These are phyloP conservation scores for Penicillium sp. DNA, from an alignment of 2,329 filamentous ascomycete species.

Conservation along the genomic window DNA sequence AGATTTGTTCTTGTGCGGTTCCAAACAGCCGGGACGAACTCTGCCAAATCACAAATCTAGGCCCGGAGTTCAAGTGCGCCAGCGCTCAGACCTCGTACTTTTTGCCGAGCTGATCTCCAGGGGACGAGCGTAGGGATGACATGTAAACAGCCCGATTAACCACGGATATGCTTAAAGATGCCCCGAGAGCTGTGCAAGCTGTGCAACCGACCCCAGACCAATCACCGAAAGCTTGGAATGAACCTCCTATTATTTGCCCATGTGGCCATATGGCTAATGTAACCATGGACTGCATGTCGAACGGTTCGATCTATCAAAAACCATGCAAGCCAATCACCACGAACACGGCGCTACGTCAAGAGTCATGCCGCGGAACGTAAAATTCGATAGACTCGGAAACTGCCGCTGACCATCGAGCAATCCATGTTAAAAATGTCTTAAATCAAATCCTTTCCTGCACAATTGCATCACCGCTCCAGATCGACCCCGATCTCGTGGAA, in stretches of 20 bases:
- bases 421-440: slow-evolving; percentile 7
- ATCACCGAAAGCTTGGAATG: background rate
- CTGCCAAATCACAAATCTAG: background rate
- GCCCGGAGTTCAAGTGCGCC: background rate
- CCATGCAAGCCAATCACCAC: slow-evolving; percentile 6
- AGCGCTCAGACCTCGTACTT: slow-evolving; percentile 2
- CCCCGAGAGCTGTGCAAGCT: background rate
- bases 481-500: slow-evolving; percentile 17
- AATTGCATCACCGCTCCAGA: slow-evolving; percentile 17
- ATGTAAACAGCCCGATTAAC: background rate
- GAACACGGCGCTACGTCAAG: background rate
- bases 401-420: slow-evolving; percentile 14
- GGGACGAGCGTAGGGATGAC: background rate
- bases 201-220: background rate
- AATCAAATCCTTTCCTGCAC: slow-evolving; percentile 9
- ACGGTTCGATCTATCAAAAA: slow-evolving; percentile 14
- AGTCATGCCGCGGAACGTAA: slow-evolving; percentile 7
- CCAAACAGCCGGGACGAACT: background rate
- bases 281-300: background rate
- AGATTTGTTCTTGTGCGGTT: background rate
- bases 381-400: slow-evolving; percentile 17
- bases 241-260: background rate
- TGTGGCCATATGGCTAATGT: background rate
- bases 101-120: slow-evolving; percentile 1
- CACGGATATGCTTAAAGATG: background rate